Evolutionary conservation across 1,284 basidiomycete species (phyloP).

Genomic region (Takashimella tepidaria): DNA sequence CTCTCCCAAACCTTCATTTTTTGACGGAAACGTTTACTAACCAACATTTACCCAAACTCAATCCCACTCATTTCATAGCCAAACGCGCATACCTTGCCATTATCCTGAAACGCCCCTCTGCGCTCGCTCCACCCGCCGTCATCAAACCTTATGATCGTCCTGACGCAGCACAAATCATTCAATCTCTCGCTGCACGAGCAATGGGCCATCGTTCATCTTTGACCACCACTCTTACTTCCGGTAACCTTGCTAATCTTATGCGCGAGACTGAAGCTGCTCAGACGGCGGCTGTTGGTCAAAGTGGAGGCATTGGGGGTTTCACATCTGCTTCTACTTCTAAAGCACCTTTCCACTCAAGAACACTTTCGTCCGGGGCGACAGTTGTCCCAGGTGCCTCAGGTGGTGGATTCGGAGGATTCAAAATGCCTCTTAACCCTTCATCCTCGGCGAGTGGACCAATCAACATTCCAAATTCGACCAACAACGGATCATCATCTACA

Average conservation of each 20-base stretch:
- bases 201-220: conserved; percentile 41
- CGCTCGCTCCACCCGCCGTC: conserved; percentile 59
- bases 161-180: conserved; percentile 85
- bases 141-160: conserved; percentile 91
- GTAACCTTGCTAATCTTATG: conserved; percentile 11
- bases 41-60: conserved; percentile 19
- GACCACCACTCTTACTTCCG: conserved; percentile 23
- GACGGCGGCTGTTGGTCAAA: too few relatives aligned
- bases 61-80: conserved; percentile 50
- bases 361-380: conserved; percentile 4
- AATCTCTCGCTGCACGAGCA: conserved; percentile 65
- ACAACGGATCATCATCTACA: conserved; percentile 1
- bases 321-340: conserved; percentile 7
- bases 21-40: too few relatives aligned
- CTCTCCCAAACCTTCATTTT: neutral
- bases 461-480: conserved; percentile 12
- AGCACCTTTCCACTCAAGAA: conserved; percentile 4
- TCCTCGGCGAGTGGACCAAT: conserved; percentile 17
- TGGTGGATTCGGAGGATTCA: conserved; percentile 23
- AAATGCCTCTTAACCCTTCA: conserved; percentile 26
- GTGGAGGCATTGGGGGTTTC: conserved; percentile 1
- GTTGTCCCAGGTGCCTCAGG: neutral
- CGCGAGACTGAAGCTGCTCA: conserved; percentile 7
- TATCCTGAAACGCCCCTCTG: conserved; percentile 71
- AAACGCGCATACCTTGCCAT: conserved; percentile 92